Evolutionary conservation across 2,329 filamentous ascomycete species (phyloP), one percentile per base, ranked within the genome.

Genomic region (Fusarium sp.): DNA sequence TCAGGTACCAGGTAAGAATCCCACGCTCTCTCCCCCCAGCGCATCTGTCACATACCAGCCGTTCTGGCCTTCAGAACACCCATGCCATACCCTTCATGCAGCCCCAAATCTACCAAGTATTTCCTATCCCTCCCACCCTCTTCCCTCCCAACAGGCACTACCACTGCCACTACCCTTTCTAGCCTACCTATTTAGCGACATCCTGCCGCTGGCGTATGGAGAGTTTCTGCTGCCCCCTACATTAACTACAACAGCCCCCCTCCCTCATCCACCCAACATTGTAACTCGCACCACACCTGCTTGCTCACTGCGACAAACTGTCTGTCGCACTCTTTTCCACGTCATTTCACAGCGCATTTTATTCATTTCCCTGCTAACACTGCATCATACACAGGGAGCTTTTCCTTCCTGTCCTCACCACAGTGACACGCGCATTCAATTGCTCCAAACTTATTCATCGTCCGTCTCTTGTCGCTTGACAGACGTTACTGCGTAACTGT

Each of bases 231-330:
- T 49, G 62, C 68, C 53, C 59, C 66, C 59, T 73, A 73, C 71
- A 71, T 72, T 73, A 72, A 73, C 57, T 58, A 59, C 58, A 59
- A 57, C 64, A 38, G 62, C 69, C 64, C 62, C 62, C 57, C 56
- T 49, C 57, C 51, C 62, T 46, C 56, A 64, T 54, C 51, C 44
- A 49, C 59, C 46, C 62, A 63, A 70, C 71, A 72, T 65, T 70
- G 71, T 65, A 72, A 58, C 70, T 74, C 61, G 59, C 70, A 72
- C 69, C 71, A 68, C 67, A 64, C 68, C 62, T 66, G 56, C 58
- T 62, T 66, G 56, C 58, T 62, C 60, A 49, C 58, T 72, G 57
- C 64, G 65, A 73, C 66, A 58, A 53, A 54, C 61, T 72, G 57
- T 66, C 67, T 71, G 71, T 69, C 67, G 71, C 69, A 54, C 64